Percentiles rank a stretch among this genome's conserved stretches.
Evolutionary conservation across 176 grass and related monocot genomes (phyloP).

Genomic region (Chrysopogon serrulatus): DNA sequence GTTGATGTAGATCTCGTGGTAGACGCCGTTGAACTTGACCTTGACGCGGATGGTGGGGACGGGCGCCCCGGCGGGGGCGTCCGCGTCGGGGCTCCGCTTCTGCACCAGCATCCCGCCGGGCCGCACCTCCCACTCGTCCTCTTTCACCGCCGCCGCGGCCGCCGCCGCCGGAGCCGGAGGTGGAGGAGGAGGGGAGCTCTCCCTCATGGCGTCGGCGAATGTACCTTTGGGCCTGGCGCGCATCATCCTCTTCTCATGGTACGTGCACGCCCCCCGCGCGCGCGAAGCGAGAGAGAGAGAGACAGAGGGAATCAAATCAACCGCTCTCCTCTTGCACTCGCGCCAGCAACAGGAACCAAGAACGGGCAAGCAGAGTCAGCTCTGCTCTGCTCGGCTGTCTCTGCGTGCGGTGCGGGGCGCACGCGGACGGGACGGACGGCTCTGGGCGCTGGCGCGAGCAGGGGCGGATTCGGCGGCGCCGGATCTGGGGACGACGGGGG

Average conservation of each 20-base stretch:
- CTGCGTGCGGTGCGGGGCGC: too few relatives aligned
- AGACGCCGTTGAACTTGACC: slow-evolving; percentile 75
- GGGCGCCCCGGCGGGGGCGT: slow-evolving; percentile 39
- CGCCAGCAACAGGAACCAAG: neutral
- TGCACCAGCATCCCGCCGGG: slow-evolving; percentile 94
- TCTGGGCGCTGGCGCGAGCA: neutral
- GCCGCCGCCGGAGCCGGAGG: neutral
- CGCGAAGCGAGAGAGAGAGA: neutral
- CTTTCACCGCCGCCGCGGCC: slow-evolving; percentile 4
- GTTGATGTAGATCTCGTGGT: slow-evolving; percentile 96
- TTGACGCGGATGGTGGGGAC: slow-evolving; percentile 79
- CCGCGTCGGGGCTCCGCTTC: slow-evolving; percentile 57
- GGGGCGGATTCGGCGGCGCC: neutral
- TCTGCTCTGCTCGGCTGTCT: neutral
- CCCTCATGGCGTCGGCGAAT: slow-evolving; percentile 53
- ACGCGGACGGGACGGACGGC: too few relatives aligned
- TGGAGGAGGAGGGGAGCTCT: neutral
- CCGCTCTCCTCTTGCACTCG: neutral
- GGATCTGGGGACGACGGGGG: slow-evolving; percentile 23
- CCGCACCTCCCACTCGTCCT: slow-evolving; percentile 85
- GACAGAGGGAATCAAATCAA: neutral
- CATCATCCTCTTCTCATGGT: slow-evolving; percentile 85
- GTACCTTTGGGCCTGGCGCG: slow-evolving; percentile 43
- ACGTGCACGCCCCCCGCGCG: neutral
- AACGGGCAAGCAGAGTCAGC: neutral